Base-by-base conservation (phyloP, 2,329 filamentous ascomycete species). In the Cladosporium sp. region DNA sequence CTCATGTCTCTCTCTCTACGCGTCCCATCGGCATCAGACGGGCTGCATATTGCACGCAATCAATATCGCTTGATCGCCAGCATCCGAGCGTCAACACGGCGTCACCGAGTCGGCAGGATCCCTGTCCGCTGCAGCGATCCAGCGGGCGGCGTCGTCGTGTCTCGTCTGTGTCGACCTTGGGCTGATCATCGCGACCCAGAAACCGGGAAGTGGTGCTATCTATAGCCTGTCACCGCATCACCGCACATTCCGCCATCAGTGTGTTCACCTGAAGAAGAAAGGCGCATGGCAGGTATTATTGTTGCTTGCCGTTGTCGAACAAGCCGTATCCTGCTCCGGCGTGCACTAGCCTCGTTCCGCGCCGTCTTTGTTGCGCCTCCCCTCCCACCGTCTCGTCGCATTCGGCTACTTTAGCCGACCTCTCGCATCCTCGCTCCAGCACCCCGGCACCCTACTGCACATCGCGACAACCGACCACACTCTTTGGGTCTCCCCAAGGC, bases 351-450 rank as follows among this genome's bases (percentile, higher is more conserved):
- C 21, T 36, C 36, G 57, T 28, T 26, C 36, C 11, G 57, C 57
- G 36, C 34, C 34, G 36, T 59, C 59, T 61, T 61, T 61, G 59
- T 61, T 51, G 41, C 59, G 26, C 52, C 52, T 47, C 41, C 41
- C 11, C 41, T 11, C n/a, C 41, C 41, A 24, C n/a, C n/a, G 32
- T 21, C 28, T 26, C 26, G 44, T 51, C 59, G 59, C 59, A 36
- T 34, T 52, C 11, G 59, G 59, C 59, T 47, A 51, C n/a, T 52
- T 52, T 61, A 61, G 59, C 59, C 59, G 59, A 61, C 15, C 15
- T 38, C 41, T 36, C 28, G 28, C 41, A 47, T 21, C 41, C 41
- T 47, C n/a, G 41, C 41, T 47, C 36, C 30, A 59, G 34, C 21
- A 44, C 36, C 57, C 57, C 36, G 36, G 55, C 55, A 58, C 30